Conservation (phyloP, 2,329 filamentous ascomycete species). For the Penicillium sp. region DNA sequence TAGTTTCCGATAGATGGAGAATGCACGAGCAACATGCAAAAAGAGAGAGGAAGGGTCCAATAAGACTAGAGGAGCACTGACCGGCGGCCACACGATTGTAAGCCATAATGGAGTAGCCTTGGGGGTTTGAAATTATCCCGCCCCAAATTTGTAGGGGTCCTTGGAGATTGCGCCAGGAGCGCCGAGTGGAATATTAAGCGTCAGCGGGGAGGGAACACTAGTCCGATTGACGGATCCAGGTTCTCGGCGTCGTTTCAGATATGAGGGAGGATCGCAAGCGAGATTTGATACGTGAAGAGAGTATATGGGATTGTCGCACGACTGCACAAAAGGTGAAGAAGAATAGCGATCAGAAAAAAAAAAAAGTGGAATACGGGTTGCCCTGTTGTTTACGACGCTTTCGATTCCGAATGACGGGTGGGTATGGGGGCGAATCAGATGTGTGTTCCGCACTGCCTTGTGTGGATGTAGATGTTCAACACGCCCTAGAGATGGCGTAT, state of each 20-base stretch:
- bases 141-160: slow-evolving; percentile 21
- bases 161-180: slow-evolving; percentile 33
- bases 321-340: not conserved
- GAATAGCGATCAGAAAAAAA: not conserved
- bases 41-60: slow-evolving; percentile 9
- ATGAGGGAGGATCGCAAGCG: slow-evolving; percentile 3
- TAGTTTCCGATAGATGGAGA: not conserved
- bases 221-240: slow-evolving; percentile 14
- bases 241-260: slow-evolving; percentile 25
- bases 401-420: slow-evolving; percentile 18
- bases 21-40: not conserved
- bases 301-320: slow-evolving; percentile 9
- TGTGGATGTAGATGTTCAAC: not conserved
- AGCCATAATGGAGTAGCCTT: slow-evolving; percentile 45
- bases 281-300: slow-evolving; percentile 6
- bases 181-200: slow-evolving; percentile 13
- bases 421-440: slow-evolving; percentile 20
- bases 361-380: slow-evolving; percentile 6
- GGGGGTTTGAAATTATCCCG: slow-evolving; percentile 23
- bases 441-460: slow-evolving; percentile 17
- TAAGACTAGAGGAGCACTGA: slow-evolving; percentile 45
- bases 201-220: slow-evolving; percentile 16
- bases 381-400: slow-evolving; percentile 24
- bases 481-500: not conserved
- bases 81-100: slow-evolving; percentile 67